A percentile compares a stretch with the other conserved stretches of the same genome.
Conservation (phyloP, 2,329 filamentous ascomycete genomes). For the Fusarium paranaense region DNA sequence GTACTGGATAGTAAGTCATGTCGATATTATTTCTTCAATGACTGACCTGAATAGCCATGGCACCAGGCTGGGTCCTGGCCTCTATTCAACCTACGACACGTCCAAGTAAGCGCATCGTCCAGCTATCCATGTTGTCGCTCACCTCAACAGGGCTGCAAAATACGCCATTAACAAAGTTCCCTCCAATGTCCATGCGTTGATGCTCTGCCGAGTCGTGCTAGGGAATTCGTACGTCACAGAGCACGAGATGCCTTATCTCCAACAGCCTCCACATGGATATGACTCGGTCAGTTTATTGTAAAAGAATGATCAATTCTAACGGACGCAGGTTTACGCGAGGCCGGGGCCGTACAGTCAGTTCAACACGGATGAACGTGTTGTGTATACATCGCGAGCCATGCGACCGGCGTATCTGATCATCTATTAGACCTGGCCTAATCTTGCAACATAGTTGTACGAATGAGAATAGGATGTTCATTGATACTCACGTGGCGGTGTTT, state of each 20-base stretch:
- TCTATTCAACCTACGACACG: background rate
- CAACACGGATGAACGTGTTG: background rate
- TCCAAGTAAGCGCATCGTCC: background rate
- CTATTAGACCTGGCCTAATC: background rate
- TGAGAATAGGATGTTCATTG: background rate
- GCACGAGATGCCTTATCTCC: background rate
- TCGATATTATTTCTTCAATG: background rate
- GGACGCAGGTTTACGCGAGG: background rate
- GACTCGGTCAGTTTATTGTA: background rate
- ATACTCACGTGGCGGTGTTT: background rate
- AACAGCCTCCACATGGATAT: background rate
- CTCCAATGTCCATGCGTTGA: background rate
- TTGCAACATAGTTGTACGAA: background rate
- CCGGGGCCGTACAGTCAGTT: background rate
- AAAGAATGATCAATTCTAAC: fast-evolving
- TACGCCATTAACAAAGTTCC: background rate
- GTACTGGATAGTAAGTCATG: background rate
- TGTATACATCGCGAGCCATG: background rate
- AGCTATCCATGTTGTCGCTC: background rate
- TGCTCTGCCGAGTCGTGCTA: background rate
- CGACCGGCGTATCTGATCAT: background rate
- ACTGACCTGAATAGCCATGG: background rate
- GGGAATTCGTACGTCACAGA: background rate
- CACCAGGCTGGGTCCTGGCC: background rate
- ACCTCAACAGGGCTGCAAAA: background rate